Percentiles rank a stretch among this genome's conserved stretches.
Conservation (phyloP, 805 yeast species). For the Candida sphagnicola region DNA sequence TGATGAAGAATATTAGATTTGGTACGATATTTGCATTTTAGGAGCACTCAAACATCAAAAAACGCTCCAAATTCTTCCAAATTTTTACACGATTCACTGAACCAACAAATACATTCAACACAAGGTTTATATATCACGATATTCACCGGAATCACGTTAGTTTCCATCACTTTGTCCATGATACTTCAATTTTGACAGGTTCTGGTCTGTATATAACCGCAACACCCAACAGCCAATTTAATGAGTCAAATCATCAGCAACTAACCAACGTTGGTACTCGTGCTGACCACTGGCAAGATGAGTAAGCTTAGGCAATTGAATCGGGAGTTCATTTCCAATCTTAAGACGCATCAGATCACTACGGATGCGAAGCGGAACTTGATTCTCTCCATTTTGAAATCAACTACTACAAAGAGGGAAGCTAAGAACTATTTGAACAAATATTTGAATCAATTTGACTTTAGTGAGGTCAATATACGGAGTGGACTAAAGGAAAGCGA, state of each 20-base stretch:
- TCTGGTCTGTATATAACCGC: not conserved
- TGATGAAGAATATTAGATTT: slow-evolving; percentile 6
- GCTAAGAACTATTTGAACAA: slow-evolving; percentile 75
- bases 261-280: too few species aligned
- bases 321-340: slow-evolving; percentile 34
- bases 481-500: slow-evolving; percentile 3
- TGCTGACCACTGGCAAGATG: too few species aligned
- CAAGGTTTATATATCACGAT: too few species aligned
- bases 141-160: too few species aligned
- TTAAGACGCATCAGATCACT: slow-evolving; percentile 24
- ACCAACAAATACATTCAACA: too few species aligned
- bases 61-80: not conserved
- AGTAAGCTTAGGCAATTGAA: slow-evolving; percentile 24
- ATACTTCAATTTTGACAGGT: too few species aligned
- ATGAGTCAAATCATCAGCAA: too few species aligned
- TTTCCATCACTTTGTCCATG: too few species aligned
- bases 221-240: too few species aligned
- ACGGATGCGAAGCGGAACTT: slow-evolving; percentile 59
- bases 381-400: slow-evolving; percentile 76
- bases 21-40: too few species aligned
- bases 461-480: slow-evolving; percentile 14
- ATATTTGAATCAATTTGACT: slow-evolving; percentile 49
- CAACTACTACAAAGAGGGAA: slow-evolving; percentile 93
- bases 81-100: too few species aligned
- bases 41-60: too few species aligned